These are phyloP conservation scores for Lunularia cruciata DNA, from an alignment of 225 moss, liverwort and hornwort species.

Conservation along the genomic window DNA sequence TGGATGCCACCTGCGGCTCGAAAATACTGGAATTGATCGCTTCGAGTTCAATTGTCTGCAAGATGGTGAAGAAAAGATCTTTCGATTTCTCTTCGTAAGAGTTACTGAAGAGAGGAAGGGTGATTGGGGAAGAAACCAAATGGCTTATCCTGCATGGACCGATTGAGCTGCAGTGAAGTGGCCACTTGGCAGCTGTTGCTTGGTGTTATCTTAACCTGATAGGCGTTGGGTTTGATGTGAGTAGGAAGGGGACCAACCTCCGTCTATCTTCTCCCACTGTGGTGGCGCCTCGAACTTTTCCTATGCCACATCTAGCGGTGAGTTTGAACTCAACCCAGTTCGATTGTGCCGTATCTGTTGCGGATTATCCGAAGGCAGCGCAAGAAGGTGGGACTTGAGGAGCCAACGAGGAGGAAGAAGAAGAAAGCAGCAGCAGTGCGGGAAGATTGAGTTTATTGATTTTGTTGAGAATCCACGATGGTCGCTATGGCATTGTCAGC, in stretches of 20 bases:
- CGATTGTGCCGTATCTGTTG: neutral
- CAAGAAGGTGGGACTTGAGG: neutral
- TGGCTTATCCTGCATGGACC: neutral
- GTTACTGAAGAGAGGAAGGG: no score
- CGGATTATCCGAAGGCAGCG: neutral
- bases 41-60: no score
- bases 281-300: neutral
- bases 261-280: neutral
- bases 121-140: neutral
- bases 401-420: neutral
- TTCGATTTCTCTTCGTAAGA: no score
- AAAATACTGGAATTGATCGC: no score
- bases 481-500: slow-evolving; percentile 2
- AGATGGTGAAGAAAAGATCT: no score
- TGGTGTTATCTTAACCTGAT: slow-evolving; percentile 1
- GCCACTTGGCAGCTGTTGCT: slow-evolving; percentile 2
- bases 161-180: neutral
- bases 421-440: no score
- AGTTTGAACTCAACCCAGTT: neutral
- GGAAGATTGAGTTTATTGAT: neutral
- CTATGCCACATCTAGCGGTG: no score
- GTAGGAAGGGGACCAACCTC: neutral
- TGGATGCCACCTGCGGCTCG: no score
- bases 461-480: neutral
- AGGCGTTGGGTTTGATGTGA: neutral